phyloP scores from a whole-genome alignment of 495 filamentous ascomycete genomes.

The Peziza echinospora region DNA sequence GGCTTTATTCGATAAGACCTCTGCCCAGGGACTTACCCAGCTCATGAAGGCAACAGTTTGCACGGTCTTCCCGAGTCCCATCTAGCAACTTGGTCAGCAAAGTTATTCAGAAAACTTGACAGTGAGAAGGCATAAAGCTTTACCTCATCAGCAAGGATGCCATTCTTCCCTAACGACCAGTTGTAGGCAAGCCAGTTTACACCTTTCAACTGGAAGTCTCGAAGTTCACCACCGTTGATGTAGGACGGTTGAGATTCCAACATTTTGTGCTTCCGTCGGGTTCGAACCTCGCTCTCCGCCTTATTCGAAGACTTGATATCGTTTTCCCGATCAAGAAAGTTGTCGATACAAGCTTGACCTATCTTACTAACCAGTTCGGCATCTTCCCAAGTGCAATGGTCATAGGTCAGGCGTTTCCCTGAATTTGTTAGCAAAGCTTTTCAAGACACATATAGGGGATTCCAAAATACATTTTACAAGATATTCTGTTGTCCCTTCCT shows the following conservation, averaged over 20 bases:
- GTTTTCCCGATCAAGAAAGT: constrained; percentile 60
- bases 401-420: constrained; percentile 67
- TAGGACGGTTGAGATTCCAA: constrained; percentile 58
- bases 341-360: constrained; percentile 71
- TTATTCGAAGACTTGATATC: constrained; percentile 55
- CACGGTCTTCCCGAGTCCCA: constrained; percentile 96
- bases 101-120: too few species aligned
- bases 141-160: constrained; percentile 77
- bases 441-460: not conserved
- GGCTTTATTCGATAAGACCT: too few species aligned
- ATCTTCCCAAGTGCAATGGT: constrained; percentile 84
- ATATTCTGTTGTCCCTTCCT: constrained; percentile 57
- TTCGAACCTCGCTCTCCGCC: constrained; percentile 48
- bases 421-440: constrained; percentile 8
- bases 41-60: constrained; percentile 94
- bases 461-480: constrained; percentile 63
- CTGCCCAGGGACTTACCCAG: constrained; percentile 29
- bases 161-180: constrained; percentile 78
- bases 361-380: constrained; percentile 49
- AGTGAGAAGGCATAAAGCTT: not conserved
- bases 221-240: constrained; percentile 62
- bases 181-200: constrained; percentile 88
- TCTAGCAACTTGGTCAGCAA: too few species aligned
- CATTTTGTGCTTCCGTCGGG: constrained; percentile 49
- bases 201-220: constrained; percentile 85